Evolutionary conservation across 352 stramenopile genomes (phyloP).

Genomic region (Pythium dissotocum): DNA sequence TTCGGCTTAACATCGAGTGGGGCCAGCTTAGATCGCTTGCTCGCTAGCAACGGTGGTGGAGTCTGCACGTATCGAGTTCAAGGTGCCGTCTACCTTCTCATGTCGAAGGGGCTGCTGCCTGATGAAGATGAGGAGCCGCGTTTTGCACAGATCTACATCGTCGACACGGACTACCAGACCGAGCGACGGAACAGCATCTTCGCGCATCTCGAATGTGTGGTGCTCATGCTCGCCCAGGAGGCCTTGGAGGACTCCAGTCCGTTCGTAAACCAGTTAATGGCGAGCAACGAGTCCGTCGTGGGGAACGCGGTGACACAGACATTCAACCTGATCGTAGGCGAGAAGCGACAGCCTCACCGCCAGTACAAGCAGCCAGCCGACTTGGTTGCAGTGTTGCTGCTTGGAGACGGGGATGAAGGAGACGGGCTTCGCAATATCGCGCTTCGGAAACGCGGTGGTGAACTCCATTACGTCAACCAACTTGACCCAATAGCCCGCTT

Average conservation of each 20-base stretch:
- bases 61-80: conserved; percentile 18
- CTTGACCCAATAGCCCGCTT: conserved; percentile 2
- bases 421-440: neutral
- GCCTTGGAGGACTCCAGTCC: neutral
- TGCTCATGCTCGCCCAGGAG: conserved; percentile 8
- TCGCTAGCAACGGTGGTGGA: conserved; percentile 1
- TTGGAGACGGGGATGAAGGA: conserved; percentile 6
- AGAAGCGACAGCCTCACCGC: conserved; percentile 1
- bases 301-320: neutral
- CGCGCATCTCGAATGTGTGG: conserved; percentile 5
- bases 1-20: conserved; percentile 20
- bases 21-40: conserved; percentile 9
- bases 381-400: conserved; percentile 11
- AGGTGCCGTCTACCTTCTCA: conserved; percentile 15
- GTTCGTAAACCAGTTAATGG: conserved; percentile 17
- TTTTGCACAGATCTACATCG: conserved; percentile 24
- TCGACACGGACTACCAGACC: conserved; percentile 16
- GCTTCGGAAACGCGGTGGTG: conserved; percentile 1
- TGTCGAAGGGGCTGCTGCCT: neutral
- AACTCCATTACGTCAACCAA: conserved; percentile 9
- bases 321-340: conserved; percentile 13
- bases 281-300: conserved; percentile 4
- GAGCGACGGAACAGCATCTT: conserved; percentile 7
- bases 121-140: conserved; percentile 2
- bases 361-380: conserved; percentile 1